Evolutionary conservation across 2,329 filamentous ascomycete genomes (phyloP), one percentile per base, ranked within the genome.

Genomic region (Ceratocystis huliohia): DNA sequence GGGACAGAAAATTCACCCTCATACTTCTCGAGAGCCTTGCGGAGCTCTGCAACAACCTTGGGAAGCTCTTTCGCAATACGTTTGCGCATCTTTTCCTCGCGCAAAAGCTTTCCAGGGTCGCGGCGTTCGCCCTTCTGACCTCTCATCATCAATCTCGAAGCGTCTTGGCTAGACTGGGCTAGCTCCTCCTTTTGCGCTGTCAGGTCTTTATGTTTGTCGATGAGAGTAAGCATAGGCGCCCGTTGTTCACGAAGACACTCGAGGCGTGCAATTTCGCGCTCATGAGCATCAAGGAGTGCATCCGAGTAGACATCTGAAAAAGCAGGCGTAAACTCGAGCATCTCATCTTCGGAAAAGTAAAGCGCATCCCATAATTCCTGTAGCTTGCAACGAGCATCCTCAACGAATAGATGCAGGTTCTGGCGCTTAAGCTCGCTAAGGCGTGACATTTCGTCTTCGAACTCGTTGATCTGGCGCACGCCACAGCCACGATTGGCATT

Each of bases 61-160:
- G 94, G 94, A 37, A 99, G 80, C 73, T 99, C 94, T 76, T 97
- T 99, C 30, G 92, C 84, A 69, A 99, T 96, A 67, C 92, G 84
- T 83, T 99, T 99, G 68, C 94, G 86, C 90, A 96, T 96, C 82
- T 97, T 99, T 78, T 99, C 94, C 74, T 99, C 94, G 37, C 94
- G 84, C 64, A 99, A 80, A 17, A 99, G 81, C 77, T 96, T 94
- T 63, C 91, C 93, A 2, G 94, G 94, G 73, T 99, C 94, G 69
- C 95, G 89, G 76, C 87, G 90, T 78, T 97, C 93, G 65, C 93
- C 93, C 78, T 96, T 96, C 70, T 91, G 87, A 1, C 92, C 92
- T 68, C 93, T 91, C 72, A 86, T 84, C 87, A 97, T 91, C 37
- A 99, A 80, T 57, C 94, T 87, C 5, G 93, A 96, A 15, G 94